Conservation (phyloP, 805 yeast species). For the Yamadazyma nakazawae region DNA sequence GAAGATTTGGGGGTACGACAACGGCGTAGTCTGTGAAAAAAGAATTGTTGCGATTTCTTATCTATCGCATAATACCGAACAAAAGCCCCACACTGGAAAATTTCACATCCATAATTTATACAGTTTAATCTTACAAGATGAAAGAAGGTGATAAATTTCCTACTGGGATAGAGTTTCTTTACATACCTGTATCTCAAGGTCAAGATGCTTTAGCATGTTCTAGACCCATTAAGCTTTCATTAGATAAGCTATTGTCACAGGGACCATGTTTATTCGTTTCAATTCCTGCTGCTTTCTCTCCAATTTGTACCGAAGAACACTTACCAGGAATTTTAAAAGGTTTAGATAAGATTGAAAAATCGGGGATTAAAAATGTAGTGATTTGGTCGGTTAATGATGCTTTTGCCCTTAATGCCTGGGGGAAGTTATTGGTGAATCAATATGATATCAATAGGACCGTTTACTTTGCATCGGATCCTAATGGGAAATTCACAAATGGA, state of each 20-base stretch:
- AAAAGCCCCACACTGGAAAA: neutral
- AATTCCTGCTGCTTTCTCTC: constrained; percentile 45
- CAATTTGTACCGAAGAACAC: constrained; percentile 45
- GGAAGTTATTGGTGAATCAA: constrained; percentile 34
- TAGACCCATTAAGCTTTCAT: constrained; percentile 29
- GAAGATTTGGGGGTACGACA: no score
- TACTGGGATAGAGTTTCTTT: constrained; percentile 28
- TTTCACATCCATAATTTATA: neutral
- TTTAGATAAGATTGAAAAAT: constrained; percentile 25
- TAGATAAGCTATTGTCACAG: constrained; percentile 30
- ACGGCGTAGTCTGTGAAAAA: no score
- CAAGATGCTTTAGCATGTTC: constrained; percentile 33
- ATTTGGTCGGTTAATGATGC: constrained; percentile 42
- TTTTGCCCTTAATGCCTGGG: constrained; percentile 44
- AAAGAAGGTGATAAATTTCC: constrained; percentile 35
- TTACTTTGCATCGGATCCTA: constrained; percentile 41
- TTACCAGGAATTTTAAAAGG: constrained; percentile 36
- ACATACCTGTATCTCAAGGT: constrained; percentile 35
- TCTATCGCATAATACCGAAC: no score
- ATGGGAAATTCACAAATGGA: constrained; percentile 29
- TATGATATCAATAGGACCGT: constrained; percentile 19
- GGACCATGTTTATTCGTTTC: constrained; percentile 32
- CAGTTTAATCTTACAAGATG: constrained; percentile 1
- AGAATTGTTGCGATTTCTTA: no score
- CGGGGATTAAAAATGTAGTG: constrained; percentile 30